phyloP scores from a whole-genome alignment of 2,329 filamentous ascomycete genomes.

The Fonsecaea monophora region DNA sequence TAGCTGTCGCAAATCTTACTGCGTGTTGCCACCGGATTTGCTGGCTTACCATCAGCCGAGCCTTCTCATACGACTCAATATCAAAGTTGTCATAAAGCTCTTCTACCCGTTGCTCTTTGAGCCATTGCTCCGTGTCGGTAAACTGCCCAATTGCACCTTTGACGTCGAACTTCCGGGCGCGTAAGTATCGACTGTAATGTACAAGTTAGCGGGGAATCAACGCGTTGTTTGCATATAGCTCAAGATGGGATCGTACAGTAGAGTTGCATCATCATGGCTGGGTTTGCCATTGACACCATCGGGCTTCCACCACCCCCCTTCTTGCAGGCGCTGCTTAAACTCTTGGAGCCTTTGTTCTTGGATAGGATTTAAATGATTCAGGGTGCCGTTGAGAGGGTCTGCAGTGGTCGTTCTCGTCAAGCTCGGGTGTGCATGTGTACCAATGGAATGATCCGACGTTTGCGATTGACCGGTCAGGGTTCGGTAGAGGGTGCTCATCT shows the following conservation, averaged over 20 bases:
- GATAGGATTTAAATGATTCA: slow-evolving; percentile 74
- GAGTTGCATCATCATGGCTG: slow-evolving; percentile 56
- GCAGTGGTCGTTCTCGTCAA: slow-evolving; percentile 38
- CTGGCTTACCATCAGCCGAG: slow-evolving; percentile 68
- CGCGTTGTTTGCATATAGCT: slow-evolving; percentile 2
- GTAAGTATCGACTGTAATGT: slow-evolving; percentile 74
- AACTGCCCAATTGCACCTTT: slow-evolving; percentile 83
- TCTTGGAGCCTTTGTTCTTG: slow-evolving; percentile 71
- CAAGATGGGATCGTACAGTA: slow-evolving; percentile 50
- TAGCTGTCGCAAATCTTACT: neutral
- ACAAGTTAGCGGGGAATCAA: slow-evolving; percentile 27
- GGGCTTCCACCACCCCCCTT: slow-evolving; percentile 63
- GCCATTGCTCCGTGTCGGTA: slow-evolving; percentile 86
- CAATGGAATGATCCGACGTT: slow-evolving; percentile 35
- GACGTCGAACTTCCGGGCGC: slow-evolving; percentile 80
- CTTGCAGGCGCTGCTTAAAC: slow-evolving; percentile 73
- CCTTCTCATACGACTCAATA: slow-evolving; percentile 80
- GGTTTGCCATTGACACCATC: slow-evolving; percentile 45
- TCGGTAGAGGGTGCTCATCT: slow-evolving; percentile 36
- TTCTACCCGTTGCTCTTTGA: slow-evolving; percentile 77
- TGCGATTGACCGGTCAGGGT: slow-evolving; percentile 41
- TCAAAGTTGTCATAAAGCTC: slow-evolving; percentile 86
- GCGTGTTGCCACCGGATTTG: neutral
- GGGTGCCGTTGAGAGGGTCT: slow-evolving; percentile 64
- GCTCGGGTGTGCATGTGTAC: slow-evolving; percentile 19